Evolutionary conservation across 2,329 filamentous ascomycete genomes (phyloP), one percentile per base, ranked within the genome.

Genomic region (Xylariales sp.): DNA sequence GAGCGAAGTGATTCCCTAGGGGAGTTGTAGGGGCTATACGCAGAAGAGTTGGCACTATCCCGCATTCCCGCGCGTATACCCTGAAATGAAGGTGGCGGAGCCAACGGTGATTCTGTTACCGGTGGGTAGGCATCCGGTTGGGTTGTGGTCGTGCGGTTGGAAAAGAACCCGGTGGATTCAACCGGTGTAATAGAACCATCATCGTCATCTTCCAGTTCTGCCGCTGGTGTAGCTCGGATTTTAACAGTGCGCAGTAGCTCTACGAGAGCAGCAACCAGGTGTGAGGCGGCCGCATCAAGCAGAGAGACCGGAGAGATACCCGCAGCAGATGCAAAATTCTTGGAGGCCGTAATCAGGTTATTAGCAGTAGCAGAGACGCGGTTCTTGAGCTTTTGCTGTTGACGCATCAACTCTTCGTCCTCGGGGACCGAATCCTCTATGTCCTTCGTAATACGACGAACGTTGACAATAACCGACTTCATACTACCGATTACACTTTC

Each of bases 321-420:
- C 23, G 89, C 90, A 0, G 93, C 90, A 10, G 89, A 87, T 41
- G 92, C 91, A 79, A 96, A 97, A 77, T 97, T 97, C 82, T 97
- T 97, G 41, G 93, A 91, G 1, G 95, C 93, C 2, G 95, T 98
- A 75, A 98, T 97, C 65, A 99, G 85, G 76, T 95, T 96, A 83
- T 98, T 98, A 56, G 96, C 94, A 1, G 95, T 97, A 2, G 91
- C 91, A n/a, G 94, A 97, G 3, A 98, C 91, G 66, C 91, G 91
- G 57, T 88, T 87, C 80, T 93, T 97, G 68, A 97, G 85, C 78
- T 91, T 93, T 34, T 85, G 83, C 71, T 89, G 89, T 69, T 90
- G 83, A 71, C 89, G 86, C 45, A 82, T 79, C 34, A 84, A 70
- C 16, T 87, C 83, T 43, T 87, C 87, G 69, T 88, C 86, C 43